Base-by-base conservation (phyloP, 768 basidiomycete genomes). In the Agaricus blazei region DNA sequence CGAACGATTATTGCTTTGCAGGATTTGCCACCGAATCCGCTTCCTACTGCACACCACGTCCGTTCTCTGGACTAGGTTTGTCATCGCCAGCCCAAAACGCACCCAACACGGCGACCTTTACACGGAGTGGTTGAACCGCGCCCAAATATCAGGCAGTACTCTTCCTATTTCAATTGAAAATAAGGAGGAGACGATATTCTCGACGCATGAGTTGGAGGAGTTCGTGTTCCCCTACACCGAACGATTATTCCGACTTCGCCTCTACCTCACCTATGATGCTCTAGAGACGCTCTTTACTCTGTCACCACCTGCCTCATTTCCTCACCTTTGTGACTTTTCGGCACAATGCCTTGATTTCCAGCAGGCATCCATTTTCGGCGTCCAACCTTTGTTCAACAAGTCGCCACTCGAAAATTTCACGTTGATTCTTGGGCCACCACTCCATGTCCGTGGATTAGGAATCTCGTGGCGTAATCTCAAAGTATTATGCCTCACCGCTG, bases 81-180 rank as follows among this genome's bases (percentile, higher is more conserved):
- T n/a, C 14, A 42, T 55, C 34, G 34, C 23, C 27, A 34, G 26
- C 46, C 26, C 46, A 26, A 27, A 23, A 19, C 9, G 19, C n/a
- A 31, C 29, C 19, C 46, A n/a, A 28, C 54, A 48, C 19, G 31
- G 47, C 27, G 38, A 19, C 14, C 27, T 55, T 1, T 55, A 41
- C 9, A 23, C 41, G 40, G 54, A 55, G 38, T 55, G 54, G 54
- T 28, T 55, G 26, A 34, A 29, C 14, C 37, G 54, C 5, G 45
- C 46, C 15, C 40, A 34, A 9, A 46, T 4, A 28, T 24, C 8
- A 19, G 37, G 36, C 14, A 48, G 37, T 19, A 42, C 47, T 24
- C 38, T 40, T 43, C 47, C 47, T 42, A 48, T 55, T 44, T 55
- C 54, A 14, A 55, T 55, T 12, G 54, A 55, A 37, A 55, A 55